Base-by-base conservation (phyloP, 2,329 filamentous ascomycete genomes). In the Thermothelomyces thermophilus region DNA sequence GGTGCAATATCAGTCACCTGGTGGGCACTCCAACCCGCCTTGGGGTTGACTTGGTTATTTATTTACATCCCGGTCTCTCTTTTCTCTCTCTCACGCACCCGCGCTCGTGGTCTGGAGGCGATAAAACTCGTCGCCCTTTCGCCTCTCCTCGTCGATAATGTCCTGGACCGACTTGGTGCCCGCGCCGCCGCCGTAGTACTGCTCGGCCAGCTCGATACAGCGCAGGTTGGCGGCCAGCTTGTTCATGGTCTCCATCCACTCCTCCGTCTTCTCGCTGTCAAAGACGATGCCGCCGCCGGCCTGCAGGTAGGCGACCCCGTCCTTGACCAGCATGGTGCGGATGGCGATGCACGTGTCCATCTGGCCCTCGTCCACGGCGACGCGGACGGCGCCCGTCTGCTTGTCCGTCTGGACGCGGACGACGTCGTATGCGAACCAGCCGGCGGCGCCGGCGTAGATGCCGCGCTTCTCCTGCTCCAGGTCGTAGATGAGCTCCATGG, bases 401-500 rank as follows among this genome's bases (percentile, higher is more conserved):
- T 47, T 17, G 3, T 81, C 73, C 6, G 80, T 73, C 7, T 73
- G 70, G 42, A 84, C 22, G 3, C 58, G 80, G 40, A 91, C 78
- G 46, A 79, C 80, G 54, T 83, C 82, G 64, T 95, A 97, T 9
- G 91, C 91, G 68, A 96, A 98, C 71, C 96, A 98, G 2, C 93
- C 93, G 0, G 96, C 91, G 0, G 93, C 93, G 24, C 93, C 93
- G 8, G 93, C 93, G 64, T 98, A 98, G 34, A 97, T 82, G 35
- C 93, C 91, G 48, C 93, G 79, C 75, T 96, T 96, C 76, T 98
- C 93, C 57, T 79, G 74, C 71, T 98, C 93, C 41, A 97, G 73
- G 71, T 97, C 91, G 41, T 87, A 90, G 62, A 98, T 98, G 54
- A 98, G 75, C 70, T 96, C 87, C 93, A 98, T 98, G 2, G 93